phyloP scores from a whole-genome alignment of 495 filamentous ascomycete genomes.

The Aspergillus taichungensis region DNA sequence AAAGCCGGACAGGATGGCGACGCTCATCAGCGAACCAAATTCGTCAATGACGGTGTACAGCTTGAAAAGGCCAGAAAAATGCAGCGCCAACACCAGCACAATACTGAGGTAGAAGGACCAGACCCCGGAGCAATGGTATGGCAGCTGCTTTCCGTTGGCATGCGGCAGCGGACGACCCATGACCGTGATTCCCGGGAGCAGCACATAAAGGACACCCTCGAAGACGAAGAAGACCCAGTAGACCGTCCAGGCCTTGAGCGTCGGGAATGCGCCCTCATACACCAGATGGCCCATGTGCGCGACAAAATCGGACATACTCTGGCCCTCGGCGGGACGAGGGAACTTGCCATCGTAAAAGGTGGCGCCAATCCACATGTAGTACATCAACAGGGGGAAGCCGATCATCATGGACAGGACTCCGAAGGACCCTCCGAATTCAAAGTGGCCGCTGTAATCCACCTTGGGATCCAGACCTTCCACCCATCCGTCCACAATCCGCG shows the following conservation, averaged over 20 bases:
- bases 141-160: conserved; percentile 70
- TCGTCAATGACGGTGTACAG: conserved; percentile 93
- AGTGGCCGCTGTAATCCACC: conserved; percentile 69
- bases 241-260: conserved; percentile 70
- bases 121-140: conserved; percentile 88
- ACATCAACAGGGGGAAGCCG: conserved; percentile 88
- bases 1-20: conserved; percentile 84
- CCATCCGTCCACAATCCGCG: conserved; percentile 56
- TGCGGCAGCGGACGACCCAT: conserved; percentile 82
- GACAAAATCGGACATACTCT: conserved; percentile 60
- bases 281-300: conserved; percentile 57
- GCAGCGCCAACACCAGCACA: conserved; percentile 52
- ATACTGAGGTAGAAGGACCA: conserved; percentile 84
- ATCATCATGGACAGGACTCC: conserved; percentile 81
- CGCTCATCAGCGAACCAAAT: conserved; percentile 83
- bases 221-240: conserved; percentile 90
- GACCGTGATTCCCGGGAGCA: conserved; percentile 73
- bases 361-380: conserved; percentile 97
- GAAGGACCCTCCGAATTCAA: conserved; percentile 80
- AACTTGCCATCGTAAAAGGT: conserved; percentile 82
- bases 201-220: conserved; percentile 71
- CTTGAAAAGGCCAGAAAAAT: conserved; percentile 76
- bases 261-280: conserved; percentile 75
- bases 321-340: conserved; percentile 54
- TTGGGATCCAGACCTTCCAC: conserved; percentile 61